phyloP scores from a whole-genome alignment of 768 basidiomycete species.

The Hericium alpestre region DNA sequence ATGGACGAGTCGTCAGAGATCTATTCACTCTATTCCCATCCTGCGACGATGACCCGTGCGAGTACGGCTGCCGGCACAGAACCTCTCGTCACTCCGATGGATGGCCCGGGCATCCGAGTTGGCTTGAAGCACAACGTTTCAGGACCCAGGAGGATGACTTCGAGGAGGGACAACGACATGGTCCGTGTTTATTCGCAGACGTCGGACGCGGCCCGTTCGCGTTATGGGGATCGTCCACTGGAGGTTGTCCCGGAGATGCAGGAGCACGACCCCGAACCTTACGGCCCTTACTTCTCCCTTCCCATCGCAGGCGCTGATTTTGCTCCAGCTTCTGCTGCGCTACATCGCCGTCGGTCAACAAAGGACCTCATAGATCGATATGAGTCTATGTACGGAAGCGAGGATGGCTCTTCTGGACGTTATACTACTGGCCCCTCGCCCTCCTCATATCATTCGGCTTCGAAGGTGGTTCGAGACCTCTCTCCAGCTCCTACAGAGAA shows the following conservation, averaged over 20 bases:
- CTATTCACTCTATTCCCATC: conserved; percentile 10
- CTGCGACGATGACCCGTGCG: conserved; percentile 1
- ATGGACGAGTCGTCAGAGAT: conserved; percentile 13
- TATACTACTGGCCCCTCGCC: conserved; percentile 9
- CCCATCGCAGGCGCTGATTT: conserved; percentile 1
- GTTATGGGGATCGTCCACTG: conserved; percentile 2
- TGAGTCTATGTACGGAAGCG: conserved; percentile 29
- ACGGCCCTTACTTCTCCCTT: conserved; percentile 12
- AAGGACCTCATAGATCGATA: conserved; percentile 45
- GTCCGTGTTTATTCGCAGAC: conserved; percentile 3
- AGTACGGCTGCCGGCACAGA: background rate
- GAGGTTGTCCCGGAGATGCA: conserved; percentile 4
- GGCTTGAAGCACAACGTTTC: background rate
- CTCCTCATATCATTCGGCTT: conserved; percentile 8
- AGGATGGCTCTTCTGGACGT: conserved; percentile 2
- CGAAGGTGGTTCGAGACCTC: conserved; percentile 6
- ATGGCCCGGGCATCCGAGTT: background rate
- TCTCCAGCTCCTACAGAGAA: conserved; percentile 13
- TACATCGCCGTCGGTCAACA: conserved; percentile 22
- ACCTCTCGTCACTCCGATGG: conserved; percentile 6
- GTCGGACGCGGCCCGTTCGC: background rate
- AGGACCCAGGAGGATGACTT: conserved; percentile 8
- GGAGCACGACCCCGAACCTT: conserved; percentile 12
- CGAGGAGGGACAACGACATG: conserved; percentile 1
- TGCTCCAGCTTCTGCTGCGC: background rate